phyloP scores from a whole-genome alignment of 2,329 filamentous ascomycete genomes.

The Aureobasidium leucospermi region DNA sequence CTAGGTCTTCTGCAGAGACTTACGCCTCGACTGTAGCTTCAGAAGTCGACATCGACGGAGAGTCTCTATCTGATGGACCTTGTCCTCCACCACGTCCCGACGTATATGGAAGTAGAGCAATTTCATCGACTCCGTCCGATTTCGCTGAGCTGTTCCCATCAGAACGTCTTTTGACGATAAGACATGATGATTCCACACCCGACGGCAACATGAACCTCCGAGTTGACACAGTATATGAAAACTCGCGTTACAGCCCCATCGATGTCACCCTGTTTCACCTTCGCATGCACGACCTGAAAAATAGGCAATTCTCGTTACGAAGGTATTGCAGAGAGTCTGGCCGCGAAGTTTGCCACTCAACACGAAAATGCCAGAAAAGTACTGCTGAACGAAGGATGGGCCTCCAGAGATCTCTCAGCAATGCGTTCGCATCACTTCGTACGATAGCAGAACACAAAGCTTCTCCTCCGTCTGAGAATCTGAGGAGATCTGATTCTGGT shows the following conservation, averaged over 20 bases:
- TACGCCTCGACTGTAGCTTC: slow-evolving; percentile 68
- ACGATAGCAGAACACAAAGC: slow-evolving; percentile 48
- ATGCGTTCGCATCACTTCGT: slow-evolving; percentile 48
- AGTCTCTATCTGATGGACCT: slow-evolving; percentile 44
- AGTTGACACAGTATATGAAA: slow-evolving; percentile 66
- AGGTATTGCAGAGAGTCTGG: slow-evolving; percentile 90
- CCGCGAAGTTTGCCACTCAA: slow-evolving; percentile 82
- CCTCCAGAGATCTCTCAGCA: slow-evolving; percentile 54
- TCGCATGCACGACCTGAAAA: slow-evolving; percentile 84
- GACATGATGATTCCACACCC: slow-evolving; percentile 80
- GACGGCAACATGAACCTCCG: slow-evolving; percentile 97
- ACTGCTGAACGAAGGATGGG: slow-evolving; percentile 42
- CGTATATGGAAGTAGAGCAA: slow-evolving; percentile 56
- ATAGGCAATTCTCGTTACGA: slow-evolving; percentile 80
- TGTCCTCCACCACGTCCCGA: slow-evolving; percentile 57
- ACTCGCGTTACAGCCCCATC: slow-evolving; percentile 27
- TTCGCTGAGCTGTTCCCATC: slow-evolving; percentile 86
- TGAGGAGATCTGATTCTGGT: slow-evolving; percentile 53
- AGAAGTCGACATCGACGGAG: slow-evolving; percentile 44
- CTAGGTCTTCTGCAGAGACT: slow-evolving; percentile 63
- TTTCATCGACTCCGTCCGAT: slow-evolving; percentile 70
- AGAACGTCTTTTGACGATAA: slow-evolving; percentile 68
- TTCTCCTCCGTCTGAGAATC: slow-evolving; percentile 30
- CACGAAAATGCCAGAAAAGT: slow-evolving; percentile 59
- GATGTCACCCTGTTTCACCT: slow-evolving; percentile 82